phyloP scores from a whole-genome alignment of 2,329 filamentous ascomycete species.

The Xylariomycetidae sp. region DNA sequence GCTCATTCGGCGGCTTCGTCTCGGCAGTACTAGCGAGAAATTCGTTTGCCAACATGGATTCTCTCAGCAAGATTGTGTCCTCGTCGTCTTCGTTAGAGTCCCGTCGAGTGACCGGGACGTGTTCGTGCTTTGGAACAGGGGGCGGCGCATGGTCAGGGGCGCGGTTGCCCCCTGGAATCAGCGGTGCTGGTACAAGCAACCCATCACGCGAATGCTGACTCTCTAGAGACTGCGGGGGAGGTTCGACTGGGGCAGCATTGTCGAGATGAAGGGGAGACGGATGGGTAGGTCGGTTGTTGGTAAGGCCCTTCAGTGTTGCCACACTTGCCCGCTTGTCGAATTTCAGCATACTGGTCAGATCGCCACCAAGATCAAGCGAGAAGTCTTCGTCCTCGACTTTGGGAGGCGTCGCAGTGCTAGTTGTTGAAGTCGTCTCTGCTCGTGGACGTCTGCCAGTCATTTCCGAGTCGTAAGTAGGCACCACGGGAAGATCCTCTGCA shows the following conservation, averaged over 20 bases:
- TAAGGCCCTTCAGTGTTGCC: conserved; percentile 41
- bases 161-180: no score
- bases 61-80: conserved; percentile 46
- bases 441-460: conserved; percentile 33
- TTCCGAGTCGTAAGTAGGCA: conserved; percentile 26
- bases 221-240: conserved; percentile 43
- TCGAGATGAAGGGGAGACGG: conserved; percentile 45
- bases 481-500: conserved; percentile 32
- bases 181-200: conserved; percentile 35
- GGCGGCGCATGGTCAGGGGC: no score
- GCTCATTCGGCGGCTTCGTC: no score
- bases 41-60: conserved; percentile 44
- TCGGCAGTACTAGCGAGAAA: conserved; percentile 36
- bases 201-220: conserved; percentile 46
- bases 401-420: conserved; percentile 47
- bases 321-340: conserved; percentile 51
- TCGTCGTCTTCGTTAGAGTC: conserved; percentile 40
- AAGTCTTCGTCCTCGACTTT: conserved; percentile 40
- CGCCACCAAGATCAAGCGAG: conserved; percentile 48
- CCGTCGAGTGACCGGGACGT: conserved; percentile 23
- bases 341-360: conserved; percentile 52
- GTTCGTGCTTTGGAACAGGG: conserved; percentile 15
- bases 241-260: conserved; percentile 37
- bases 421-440: conserved; percentile 49
- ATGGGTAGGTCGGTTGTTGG: conserved; percentile 37